Conservation (phyloP, 2,329 filamentous ascomycete species). For the Fusarium sp. region DNA sequence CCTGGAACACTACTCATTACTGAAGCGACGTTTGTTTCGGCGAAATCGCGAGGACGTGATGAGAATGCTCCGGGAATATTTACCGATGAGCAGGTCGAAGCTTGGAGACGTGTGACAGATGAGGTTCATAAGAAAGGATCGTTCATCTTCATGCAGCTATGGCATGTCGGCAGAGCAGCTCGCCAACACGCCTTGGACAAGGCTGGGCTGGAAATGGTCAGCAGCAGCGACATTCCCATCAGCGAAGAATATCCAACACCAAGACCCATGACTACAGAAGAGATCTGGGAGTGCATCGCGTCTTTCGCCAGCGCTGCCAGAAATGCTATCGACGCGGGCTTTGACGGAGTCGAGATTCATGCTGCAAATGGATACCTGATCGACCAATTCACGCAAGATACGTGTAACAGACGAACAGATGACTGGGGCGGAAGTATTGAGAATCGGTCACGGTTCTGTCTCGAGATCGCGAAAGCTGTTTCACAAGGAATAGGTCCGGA, state of each 20-base stretch:
- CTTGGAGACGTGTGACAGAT: slow-evolving; percentile 3
- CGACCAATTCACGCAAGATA: slow-evolving; percentile 19
- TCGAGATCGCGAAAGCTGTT: slow-evolving; percentile 60
- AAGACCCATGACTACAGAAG: background rate
- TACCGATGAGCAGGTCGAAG: background rate
- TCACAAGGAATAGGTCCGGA: slow-evolving; percentile 60
- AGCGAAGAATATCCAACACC: background rate
- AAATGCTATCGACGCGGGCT: slow-evolving; percentile 7
- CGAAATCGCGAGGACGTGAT: slow-evolving; percentile 3
- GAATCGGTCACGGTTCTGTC: slow-evolving; percentile 58
- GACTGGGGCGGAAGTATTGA: slow-evolving; percentile 65
- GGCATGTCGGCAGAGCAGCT: slow-evolving; percentile 21
- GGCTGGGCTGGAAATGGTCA: slow-evolving; percentile 14
- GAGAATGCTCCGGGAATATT: slow-evolving; percentile 18
- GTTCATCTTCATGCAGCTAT: slow-evolving; percentile 25
- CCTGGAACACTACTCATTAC: slow-evolving; percentile 28
- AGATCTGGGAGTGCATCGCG: slow-evolving; percentile 5
- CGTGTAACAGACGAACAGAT: slow-evolving; percentile 62
- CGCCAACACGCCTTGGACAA: background rate
- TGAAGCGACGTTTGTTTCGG: slow-evolving; percentile 15
- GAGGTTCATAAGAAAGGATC: slow-evolving; percentile 19
- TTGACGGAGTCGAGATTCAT: slow-evolving; percentile 23
- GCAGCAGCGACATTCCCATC: slow-evolving; percentile 17
- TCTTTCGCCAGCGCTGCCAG: slow-evolving; percentile 14
- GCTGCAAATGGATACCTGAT: slow-evolving; percentile 26